Percentiles rank a stretch among this genome's conserved stretches.
Conservation (phyloP, 2,329 filamentous ascomycete species). For the Tolypocladium ovalisporum region DNA sequence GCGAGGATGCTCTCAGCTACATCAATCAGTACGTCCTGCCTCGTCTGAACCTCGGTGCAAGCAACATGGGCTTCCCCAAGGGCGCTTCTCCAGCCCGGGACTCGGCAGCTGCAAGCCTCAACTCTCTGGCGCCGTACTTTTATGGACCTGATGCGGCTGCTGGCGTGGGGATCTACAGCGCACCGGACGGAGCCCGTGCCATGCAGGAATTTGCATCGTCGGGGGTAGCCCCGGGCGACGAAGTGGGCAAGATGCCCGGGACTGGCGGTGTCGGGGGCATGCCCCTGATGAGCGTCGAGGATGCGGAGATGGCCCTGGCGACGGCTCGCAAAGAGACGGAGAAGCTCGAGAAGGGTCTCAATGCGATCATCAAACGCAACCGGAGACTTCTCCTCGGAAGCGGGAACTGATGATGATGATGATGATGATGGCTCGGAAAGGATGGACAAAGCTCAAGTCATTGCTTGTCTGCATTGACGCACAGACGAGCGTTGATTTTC, state of each 20-base stretch:
- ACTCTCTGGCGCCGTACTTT: constrained; percentile 45
- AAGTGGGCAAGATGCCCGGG: constrained; percentile 17
- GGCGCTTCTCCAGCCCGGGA: constrained; percentile 28
- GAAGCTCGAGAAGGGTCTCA: constrained; percentile 49
- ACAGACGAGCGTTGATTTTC: not conserved
- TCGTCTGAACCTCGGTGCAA: constrained; percentile 41
- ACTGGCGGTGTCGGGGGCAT: constrained; percentile 28
- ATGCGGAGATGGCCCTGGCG: constrained; percentile 45
- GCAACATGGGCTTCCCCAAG: constrained; percentile 31
- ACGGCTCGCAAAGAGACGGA: constrained; percentile 49
- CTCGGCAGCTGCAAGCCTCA: constrained; percentile 37
- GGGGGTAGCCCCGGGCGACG: constrained; percentile 13
- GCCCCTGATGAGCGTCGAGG: constrained; percentile 49
- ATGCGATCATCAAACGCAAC: constrained; percentile 50
- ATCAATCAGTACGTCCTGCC: constrained; percentile 60
- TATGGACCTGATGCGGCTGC: constrained; percentile 35
- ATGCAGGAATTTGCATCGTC: constrained; percentile 22
- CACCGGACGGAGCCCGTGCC: constrained; percentile 22
- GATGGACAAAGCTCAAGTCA: not conserved
- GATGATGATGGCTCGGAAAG: not conserved
- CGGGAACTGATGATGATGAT: constrained; percentile 11
- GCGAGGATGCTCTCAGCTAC: constrained; percentile 55
- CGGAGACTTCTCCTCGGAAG: constrained; percentile 35
- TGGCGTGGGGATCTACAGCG: constrained; percentile 32
- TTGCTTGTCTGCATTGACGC: not conserved